Evolutionary conservation across 2,329 filamentous ascomycete species (phyloP), one percentile per base, ranked within the genome.

Genomic region (Xylaria sp.): DNA sequence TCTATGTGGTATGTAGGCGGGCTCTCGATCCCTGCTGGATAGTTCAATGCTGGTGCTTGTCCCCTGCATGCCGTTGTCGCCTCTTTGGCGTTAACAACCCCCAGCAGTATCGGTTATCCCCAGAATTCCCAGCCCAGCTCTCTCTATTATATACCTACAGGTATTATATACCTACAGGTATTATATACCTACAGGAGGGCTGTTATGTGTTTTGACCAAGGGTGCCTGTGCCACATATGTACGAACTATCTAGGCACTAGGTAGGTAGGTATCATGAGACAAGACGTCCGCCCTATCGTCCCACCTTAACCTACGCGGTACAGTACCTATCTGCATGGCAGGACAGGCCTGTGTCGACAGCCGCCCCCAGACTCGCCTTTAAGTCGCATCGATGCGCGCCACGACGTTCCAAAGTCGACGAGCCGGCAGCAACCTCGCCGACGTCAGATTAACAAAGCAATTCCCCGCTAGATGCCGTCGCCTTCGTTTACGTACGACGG

Each of bases 41-140:
- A 34, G 43, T 39, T 40, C 39, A 49, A 49, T 52, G 43, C 49
- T 21, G 46, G 26, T 40, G 44, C 20, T 41, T 17, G 42, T 49
- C 48, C 57, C 56, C 57, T 57, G 57, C 43, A 41, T 48, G 48
- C 53, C 57, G 57, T 60, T 39, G 57, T 60, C 43, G 39, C 26
- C 29, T 34, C 29, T 34, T 34, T 34, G 29, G 9, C 29, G 29
- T 34, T 7, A 34, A 34, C 16, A 34, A 34, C 29, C 4, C n/a
- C 16, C 29, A 34, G 16, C 29, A 13, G 29, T 13, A 11, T 34
- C 11, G 9, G 29, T 13, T 34, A 13, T 13, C 29, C 24, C 24
- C 24, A 26, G 24, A 26, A 13, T 34, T 34, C 16, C 16, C n/a
- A n/a, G n/a, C 8, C 16, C 9, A 13, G 11, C 16, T 7, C 16